phyloP scores from a whole-genome alignment of 2,329 filamentous ascomycete species.

The Biscogniauxia mediterranea region DNA sequence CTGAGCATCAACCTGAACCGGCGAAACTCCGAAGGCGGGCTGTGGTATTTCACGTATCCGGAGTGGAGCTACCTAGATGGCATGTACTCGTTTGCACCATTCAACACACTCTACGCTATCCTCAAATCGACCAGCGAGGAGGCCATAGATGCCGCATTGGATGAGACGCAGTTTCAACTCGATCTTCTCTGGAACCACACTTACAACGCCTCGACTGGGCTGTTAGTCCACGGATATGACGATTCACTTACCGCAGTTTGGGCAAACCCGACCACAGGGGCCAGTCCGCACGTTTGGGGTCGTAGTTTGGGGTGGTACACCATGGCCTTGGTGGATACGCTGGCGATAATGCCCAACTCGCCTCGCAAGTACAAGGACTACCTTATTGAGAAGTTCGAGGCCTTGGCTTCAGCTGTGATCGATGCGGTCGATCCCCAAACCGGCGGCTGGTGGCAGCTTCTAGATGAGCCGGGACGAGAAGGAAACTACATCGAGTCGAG shows the following conservation, averaged over 20 bases:
- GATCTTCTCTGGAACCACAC: constrained; percentile 30
- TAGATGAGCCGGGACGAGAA: constrained; percentile 24
- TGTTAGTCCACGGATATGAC: constrained; percentile 38
- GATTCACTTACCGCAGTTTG: constrained; percentile 33
- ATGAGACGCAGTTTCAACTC: constrained; percentile 30
- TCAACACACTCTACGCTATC: constrained; percentile 34
- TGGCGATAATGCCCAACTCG: constrained; percentile 27
- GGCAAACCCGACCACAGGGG: constrained; percentile 35
- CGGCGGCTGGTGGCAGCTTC: constrained; percentile 40
- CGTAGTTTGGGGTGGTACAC: constrained; percentile 39
- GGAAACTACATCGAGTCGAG: constrained; percentile 40
- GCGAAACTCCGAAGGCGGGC: constrained; percentile 34
- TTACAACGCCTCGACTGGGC: constrained; percentile 22
- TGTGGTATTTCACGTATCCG: constrained; percentile 44
- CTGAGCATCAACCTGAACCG: constrained; percentile 31
- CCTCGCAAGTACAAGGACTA: constrained; percentile 5
- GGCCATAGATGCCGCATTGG: constrained; percentile 13
- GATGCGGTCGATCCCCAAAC: constrained; percentile 27
- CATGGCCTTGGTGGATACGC: constrained; percentile 37
- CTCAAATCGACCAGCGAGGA: background rate
- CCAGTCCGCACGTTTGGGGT: constrained; percentile 38
- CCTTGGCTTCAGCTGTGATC: constrained; percentile 25
- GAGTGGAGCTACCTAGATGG: constrained; percentile 54
- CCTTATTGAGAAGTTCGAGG: constrained; percentile 22
- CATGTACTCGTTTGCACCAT: constrained; percentile 49